Conservation (phyloP, 2,329 filamentous ascomycete genomes). For the Phialocephala subalpina region DNA sequence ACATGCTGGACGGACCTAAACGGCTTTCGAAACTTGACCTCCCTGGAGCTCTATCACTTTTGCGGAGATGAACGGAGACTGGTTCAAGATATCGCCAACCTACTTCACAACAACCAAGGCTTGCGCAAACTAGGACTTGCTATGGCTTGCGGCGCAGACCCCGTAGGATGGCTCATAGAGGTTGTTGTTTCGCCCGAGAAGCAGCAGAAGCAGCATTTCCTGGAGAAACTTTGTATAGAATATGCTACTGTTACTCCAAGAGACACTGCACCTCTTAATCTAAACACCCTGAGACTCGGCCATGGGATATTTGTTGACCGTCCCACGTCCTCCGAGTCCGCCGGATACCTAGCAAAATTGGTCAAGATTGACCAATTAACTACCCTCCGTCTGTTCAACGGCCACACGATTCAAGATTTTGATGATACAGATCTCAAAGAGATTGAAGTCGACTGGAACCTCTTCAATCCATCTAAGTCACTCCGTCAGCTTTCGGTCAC, state of each 20-base stretch:
- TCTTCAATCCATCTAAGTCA: not conserved
- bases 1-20: not conserved
- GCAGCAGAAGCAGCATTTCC: not conserved
- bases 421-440: not conserved
- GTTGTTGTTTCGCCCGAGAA: not conserved
- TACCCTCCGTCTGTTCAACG: not conserved
- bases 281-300: not conserved
- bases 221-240: not conserved
- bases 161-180: not conserved
- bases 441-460: not conserved
- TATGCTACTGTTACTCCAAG: not conserved
- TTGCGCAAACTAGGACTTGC: not conserved
- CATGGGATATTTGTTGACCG: not conserved
- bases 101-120: not conserved
- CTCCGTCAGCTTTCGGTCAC: not conserved
- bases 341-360: not conserved
- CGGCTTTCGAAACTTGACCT: conserved; percentile 10
- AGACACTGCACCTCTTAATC: not conserved
- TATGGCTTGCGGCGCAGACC: not conserved
- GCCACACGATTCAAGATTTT: not conserved
- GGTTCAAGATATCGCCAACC: not conserved
- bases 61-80: not conserved
- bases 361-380: not conserved
- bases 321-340: not conserved
- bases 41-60: conserved; percentile 13